Conservation (phyloP, 305 asterid species). For the Fraxinus angustifolia region DNA sequence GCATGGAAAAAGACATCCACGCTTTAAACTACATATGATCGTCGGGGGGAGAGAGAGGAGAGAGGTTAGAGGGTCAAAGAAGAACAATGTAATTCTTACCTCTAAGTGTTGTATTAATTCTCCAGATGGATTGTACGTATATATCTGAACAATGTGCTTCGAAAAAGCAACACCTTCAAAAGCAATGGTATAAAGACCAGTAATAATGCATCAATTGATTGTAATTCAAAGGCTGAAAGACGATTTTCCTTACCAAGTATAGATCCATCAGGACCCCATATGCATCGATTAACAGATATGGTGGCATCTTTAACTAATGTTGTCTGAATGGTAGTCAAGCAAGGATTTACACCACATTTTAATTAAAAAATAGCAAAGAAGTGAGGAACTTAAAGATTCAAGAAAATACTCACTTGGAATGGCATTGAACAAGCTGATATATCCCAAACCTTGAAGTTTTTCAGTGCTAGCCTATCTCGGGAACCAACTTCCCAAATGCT, state of each 20-base stretch:
- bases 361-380: constrained; percentile 9
- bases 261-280: constrained; percentile 97
- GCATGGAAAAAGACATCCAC: constrained; percentile 26
- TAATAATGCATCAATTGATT: constrained; percentile 11
- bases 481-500: constrained; percentile 97
- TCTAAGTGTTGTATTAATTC: constrained; percentile 82
- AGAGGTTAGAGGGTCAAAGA: not conserved
- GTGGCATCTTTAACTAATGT: constrained; percentile 86
- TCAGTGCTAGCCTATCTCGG: constrained; percentile 72
- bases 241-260: constrained; percentile 60
- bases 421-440: constrained; percentile 70
- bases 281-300: constrained; percentile 78
- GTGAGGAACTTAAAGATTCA: constrained; percentile 2
- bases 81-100: constrained; percentile 37
- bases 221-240: constrained; percentile 5
- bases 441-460: constrained; percentile 85
- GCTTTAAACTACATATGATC: constrained; percentile 8
- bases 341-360: not conserved
- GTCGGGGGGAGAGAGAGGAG: not conserved
- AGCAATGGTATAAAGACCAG: constrained; percentile 27
- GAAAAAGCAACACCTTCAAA: constrained; percentile 83
- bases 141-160: constrained; percentile 87
- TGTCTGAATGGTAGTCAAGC: constrained; percentile 46
- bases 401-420: constrained; percentile 53
- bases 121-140: constrained; percentile 69